These are phyloP conservation scores for Jamesozyma piceae DNA, from an alignment of 805 yeast species.

Conservation along the genomic window DNA sequence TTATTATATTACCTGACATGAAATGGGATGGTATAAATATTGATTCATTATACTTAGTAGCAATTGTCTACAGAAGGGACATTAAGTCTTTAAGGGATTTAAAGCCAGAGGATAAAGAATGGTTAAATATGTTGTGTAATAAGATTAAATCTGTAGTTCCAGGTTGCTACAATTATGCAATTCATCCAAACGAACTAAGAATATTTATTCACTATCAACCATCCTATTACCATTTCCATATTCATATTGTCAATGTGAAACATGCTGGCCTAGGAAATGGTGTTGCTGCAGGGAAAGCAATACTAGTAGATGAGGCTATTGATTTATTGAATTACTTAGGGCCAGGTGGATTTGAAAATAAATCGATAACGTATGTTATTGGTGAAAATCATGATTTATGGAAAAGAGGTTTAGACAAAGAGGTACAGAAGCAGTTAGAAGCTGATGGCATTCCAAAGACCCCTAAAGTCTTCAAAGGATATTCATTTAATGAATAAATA, in stretches of 20 bases:
- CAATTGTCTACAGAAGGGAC: slow-evolving; percentile 61
- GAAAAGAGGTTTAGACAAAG: slow-evolving; percentile 32
- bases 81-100: slow-evolving; percentile 72
- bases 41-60: slow-evolving; percentile 66
- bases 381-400: slow-evolving; percentile 77
- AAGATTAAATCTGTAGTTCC: slow-evolving; percentile 43
- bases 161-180: slow-evolving; percentile 33
- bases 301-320: slow-evolving; percentile 70
- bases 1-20: slow-evolving; percentile 85
- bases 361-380: slow-evolving; percentile 53
- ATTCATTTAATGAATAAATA: not conserved
- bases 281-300: slow-evolving; percentile 68
- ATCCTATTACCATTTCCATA: slow-evolving; percentile 89
- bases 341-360: slow-evolving; percentile 46
- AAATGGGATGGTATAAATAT: slow-evolving; percentile 80
- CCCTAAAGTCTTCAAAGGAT: slow-evolving; percentile 10
- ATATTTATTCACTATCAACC: slow-evolving; percentile 91
- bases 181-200: slow-evolving; percentile 51
- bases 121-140: slow-evolving; percentile 40
- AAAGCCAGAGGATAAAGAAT: slow-evolving; percentile 45
- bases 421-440: slow-evolving; percentile 18
- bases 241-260: slow-evolving; percentile 71
- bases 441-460: slow-evolving; percentile 25
- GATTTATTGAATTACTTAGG: slow-evolving; percentile 53
- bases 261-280: slow-evolving; percentile 65